These are phyloP conservation scores for Neofusicoccum sp. DNA, from an alignment of 2,329 filamentous ascomycete species.

Conservation along the genomic window DNA sequence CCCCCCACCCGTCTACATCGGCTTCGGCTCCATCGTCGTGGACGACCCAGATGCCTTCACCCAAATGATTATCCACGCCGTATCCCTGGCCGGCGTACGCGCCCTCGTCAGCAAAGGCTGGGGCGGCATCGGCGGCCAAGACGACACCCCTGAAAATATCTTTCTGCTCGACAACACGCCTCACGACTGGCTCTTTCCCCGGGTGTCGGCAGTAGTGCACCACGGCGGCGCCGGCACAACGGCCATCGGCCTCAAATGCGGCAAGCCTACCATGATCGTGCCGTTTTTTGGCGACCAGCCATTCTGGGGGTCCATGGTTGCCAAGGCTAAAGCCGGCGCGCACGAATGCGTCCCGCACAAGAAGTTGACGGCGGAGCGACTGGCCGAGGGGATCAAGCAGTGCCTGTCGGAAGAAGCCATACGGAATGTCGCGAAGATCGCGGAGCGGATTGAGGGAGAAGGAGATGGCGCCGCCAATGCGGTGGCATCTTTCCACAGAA, in stretches of 20 bases:
- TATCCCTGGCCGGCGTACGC: slow-evolving; percentile 63
- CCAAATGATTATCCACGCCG: slow-evolving; percentile 67
- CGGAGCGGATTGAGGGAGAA: slow-evolving; percentile 58
- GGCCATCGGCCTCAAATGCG: slow-evolving; percentile 70
- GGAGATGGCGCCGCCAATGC: slow-evolving; percentile 70
- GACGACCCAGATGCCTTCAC: slow-evolving; percentile 70
- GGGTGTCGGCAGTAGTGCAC: slow-evolving; percentile 9
- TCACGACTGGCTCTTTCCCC: slow-evolving; percentile 70
- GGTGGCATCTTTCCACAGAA: slow-evolving; percentile 64
- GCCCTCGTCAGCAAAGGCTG: slow-evolving; percentile 74
- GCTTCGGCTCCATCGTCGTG: slow-evolving; percentile 74
- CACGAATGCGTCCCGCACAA: slow-evolving; percentile 65
- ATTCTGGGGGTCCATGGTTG: slow-evolving; percentile 73
- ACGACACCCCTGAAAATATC: slow-evolving; percentile 54
- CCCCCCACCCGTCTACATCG: slow-evolving; percentile 67
- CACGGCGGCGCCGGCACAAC: slow-evolving; percentile 70
- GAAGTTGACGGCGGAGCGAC: slow-evolving; percentile 58
- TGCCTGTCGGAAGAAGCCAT: slow-evolving; percentile 62
- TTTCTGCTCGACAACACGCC: slow-evolving; percentile 73
- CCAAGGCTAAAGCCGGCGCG: slow-evolving; percentile 62
- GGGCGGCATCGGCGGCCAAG: slow-evolving; percentile 65
- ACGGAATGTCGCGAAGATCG: slow-evolving; percentile 58
- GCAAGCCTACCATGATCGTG: slow-evolving; percentile 70
- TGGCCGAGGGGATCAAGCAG: slow-evolving; percentile 69
- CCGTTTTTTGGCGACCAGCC: slow-evolving; percentile 79